Percentiles rank a stretch among this genome's conserved stretches.
phyloP scores from a whole-genome alignment of 768 basidiomycete species.

The Ramaria sp. region DNA sequence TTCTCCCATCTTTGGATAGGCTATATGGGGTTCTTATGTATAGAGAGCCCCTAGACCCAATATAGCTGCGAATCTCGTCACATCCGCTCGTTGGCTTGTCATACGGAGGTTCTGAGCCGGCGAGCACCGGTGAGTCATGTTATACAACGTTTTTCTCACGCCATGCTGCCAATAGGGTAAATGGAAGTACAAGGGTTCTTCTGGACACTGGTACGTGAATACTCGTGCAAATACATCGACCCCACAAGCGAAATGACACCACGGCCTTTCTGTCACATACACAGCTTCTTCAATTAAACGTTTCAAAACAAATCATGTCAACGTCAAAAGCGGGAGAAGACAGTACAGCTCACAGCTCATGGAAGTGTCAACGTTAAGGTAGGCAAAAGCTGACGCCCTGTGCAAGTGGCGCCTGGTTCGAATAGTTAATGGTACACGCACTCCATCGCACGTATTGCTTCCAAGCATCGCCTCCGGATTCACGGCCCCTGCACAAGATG shows the following conservation, averaged over 20 bases:
- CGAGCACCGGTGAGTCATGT: too few relatives aligned
- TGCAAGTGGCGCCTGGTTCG: conserved; percentile 78
- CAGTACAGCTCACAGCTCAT: too few relatives aligned
- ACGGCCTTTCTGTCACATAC: not conserved
- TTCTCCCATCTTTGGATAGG: too few relatives aligned
- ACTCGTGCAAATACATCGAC: not conserved
- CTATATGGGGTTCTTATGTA: too few relatives aligned
- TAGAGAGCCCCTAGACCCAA: too few relatives aligned
- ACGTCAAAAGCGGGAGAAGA: too few relatives aligned
- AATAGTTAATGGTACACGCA: conserved; percentile 89
- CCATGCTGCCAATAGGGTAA: not conserved
- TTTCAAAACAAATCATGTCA: not conserved
- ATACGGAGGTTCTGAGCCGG: too few relatives aligned
- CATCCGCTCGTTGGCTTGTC: too few relatives aligned
- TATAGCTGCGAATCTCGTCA: too few relatives aligned
- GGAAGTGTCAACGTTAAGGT: not conserved
- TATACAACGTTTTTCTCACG: too few relatives aligned
- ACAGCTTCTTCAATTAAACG: not conserved
- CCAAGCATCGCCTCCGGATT: conserved; percentile 98
- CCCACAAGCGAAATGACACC: not conserved
- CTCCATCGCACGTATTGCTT: conserved; percentile 93
- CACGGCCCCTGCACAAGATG: conserved; percentile 60
- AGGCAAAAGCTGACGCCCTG: conserved; percentile 76
- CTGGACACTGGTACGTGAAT: not conserved
- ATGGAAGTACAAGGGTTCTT: not conserved